phyloP scores from a whole-genome alignment of 306 rosid species.

The Pterocarpus santalinus region DNA sequence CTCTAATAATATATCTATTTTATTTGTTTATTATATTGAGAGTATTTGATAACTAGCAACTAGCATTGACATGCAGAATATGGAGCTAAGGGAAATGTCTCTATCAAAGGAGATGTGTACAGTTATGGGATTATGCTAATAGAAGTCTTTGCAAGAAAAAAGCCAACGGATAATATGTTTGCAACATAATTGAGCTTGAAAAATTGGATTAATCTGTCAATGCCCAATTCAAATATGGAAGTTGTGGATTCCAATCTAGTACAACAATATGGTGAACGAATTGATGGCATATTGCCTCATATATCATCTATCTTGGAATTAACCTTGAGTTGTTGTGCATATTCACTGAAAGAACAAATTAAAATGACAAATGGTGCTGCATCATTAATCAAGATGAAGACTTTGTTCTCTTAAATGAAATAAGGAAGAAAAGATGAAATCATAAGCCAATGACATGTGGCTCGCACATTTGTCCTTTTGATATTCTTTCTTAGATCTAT shows the following conservation, averaged over 20 bases:
- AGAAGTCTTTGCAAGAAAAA: slow-evolving; percentile 41
- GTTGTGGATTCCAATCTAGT: slow-evolving; percentile 37
- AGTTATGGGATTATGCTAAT: slow-evolving; percentile 40
- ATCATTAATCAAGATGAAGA: slow-evolving; percentile 23
- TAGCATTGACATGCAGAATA: slow-evolving; percentile 32
- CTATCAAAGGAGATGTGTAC: slow-evolving; percentile 43
- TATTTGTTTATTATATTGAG: neutral
- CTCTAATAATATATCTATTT: neutral
- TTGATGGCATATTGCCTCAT: neutral
- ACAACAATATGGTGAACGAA: slow-evolving; percentile 13
- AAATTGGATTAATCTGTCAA: slow-evolving; percentile 35
- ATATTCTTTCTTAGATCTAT: neutral
- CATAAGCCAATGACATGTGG: neutral
- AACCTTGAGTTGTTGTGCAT: slow-evolving; percentile 29
- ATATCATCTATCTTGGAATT: slow-evolving; percentile 35
- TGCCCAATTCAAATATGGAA: slow-evolving; percentile 29
- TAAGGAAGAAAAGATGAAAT: neutral
- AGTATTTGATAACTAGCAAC: neutral
- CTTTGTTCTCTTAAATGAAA: neutral
- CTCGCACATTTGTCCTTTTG: neutral
- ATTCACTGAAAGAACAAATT: slow-evolving; percentile 23
- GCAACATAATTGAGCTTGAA: slow-evolving; percentile 8
- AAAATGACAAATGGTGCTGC: slow-evolving; percentile 4
- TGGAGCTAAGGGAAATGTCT: slow-evolving; percentile 37
- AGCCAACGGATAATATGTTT: slow-evolving; percentile 44